phyloP scores from a whole-genome alignment of 208 protist species.

The Entamoeba dispar region DNA sequence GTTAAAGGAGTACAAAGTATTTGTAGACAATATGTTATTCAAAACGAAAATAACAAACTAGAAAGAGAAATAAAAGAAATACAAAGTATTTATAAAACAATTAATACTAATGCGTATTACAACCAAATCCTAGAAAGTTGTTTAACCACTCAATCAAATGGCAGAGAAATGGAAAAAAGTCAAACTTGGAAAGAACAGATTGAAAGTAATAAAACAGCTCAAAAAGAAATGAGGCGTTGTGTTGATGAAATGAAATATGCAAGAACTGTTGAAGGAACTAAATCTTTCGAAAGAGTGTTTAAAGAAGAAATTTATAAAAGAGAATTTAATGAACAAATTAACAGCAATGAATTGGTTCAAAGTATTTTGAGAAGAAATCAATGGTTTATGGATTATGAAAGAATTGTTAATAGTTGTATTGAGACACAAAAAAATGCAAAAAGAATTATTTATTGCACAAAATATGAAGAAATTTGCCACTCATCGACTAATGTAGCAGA shows the following conservation, averaged over 20 bases:
- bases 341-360: no score
- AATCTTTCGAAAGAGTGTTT: background rate
- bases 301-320: background rate
- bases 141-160: background rate
- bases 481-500: background rate
- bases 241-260: background rate
- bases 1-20: background rate
- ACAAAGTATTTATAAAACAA: background rate
- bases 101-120: background rate
- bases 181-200: background rate
- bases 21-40: background rate
- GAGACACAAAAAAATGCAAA: no score
- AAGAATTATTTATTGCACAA: no score
- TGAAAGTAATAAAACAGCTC: background rate
- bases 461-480: background rate
- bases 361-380: no score
- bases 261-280: background rate
- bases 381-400: no score
- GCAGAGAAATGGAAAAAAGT: background rate
- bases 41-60: background rate
- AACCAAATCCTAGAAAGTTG: background rate
- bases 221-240: background rate
- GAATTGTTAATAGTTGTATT: no score
- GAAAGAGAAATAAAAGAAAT: background rate
- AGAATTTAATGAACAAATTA: no score